Evolutionary conservation across 208 protist genomes (phyloP).

Genomic region (Vickermania ingenoplastis): DNA sequence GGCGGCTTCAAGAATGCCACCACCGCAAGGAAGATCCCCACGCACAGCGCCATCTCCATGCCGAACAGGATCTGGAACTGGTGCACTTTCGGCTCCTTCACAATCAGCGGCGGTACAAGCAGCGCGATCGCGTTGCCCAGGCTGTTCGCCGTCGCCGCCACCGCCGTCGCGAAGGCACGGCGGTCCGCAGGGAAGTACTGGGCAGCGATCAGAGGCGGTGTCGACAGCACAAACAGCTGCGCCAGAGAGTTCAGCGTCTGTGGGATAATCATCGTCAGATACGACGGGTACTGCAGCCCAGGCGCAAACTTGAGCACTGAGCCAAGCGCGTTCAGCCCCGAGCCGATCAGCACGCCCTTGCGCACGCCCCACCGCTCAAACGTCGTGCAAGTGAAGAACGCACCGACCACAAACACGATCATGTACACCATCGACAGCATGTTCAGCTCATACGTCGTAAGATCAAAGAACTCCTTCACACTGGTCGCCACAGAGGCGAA

Average conservation of each 20-base stretch:
- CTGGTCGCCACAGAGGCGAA: slow-evolving; percentile 41
- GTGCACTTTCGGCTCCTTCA: slow-evolving; percentile 15
- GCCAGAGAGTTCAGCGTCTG: slow-evolving; percentile 45
- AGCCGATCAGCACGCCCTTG: slow-evolving; percentile 37
- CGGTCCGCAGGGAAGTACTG: slow-evolving; percentile 49
- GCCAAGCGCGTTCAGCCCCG: slow-evolving; percentile 40
- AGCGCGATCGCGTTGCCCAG: slow-evolving; percentile 60
- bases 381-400: slow-evolving; percentile 50
- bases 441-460: slow-evolving; percentile 56
- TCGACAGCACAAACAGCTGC: slow-evolving; percentile 66
- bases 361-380: slow-evolving; percentile 69
- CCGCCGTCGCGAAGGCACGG: slow-evolving; percentile 56
- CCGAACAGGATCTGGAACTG: slow-evolving; percentile 56
- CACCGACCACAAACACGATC: slow-evolving; percentile 59
- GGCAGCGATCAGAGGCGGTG: slow-evolving; percentile 55
- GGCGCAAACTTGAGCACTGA: slow-evolving; percentile 49
- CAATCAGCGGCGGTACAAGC: slow-evolving; percentile 46
- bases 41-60: slow-evolving; percentile 36
- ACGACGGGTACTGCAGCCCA: slow-evolving; percentile 34
- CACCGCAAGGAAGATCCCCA: slow-evolving; percentile 24
- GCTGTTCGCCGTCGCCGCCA: slow-evolving; percentile 55
- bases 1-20: slow-evolving; percentile 40
- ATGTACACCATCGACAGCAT: slow-evolving; percentile 73
- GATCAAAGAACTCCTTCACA: slow-evolving; percentile 31
- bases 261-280: slow-evolving; percentile 36